Percentiles rank a stretch among this genome's conserved stretches.
These are phyloP conservation scores for Peniophora sp. DNA, from an alignment of 1,284 basidiomycete genomes.

Conservation along the genomic window DNA sequence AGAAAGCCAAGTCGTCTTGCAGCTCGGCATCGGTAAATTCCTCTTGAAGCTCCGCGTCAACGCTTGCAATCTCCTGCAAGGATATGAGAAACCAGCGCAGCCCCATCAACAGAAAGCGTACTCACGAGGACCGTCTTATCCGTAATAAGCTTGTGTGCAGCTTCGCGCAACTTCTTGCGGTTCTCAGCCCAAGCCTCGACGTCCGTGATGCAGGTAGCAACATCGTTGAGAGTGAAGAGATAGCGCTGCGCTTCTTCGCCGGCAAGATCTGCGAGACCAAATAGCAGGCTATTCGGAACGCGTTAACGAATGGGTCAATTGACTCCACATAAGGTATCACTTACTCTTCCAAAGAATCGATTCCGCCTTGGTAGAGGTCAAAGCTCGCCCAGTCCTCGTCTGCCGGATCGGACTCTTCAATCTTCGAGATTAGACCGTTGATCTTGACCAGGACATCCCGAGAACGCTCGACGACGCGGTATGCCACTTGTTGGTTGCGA, in stretches of 20 bases:
- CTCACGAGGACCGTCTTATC: background rate
- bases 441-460: conserved; percentile 6
- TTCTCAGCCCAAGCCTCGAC: background rate
- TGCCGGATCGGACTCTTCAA: background rate
- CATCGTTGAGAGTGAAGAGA: background rate
- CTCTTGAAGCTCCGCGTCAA: too few species aligned
- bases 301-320: background rate
- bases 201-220: background rate
- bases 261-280: background rate
- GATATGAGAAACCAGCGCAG: too few species aligned
- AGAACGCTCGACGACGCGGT: conserved; percentile 7
- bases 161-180: background rate
- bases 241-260: background rate
- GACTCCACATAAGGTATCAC: background rate
- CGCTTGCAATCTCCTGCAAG: too few species aligned
- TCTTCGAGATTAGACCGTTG: conserved; percentile 4
- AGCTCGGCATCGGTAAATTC: too few species aligned
- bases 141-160: background rate
- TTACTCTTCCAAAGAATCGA: background rate
- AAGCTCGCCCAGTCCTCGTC: background rate
- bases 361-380: background rate
- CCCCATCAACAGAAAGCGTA: background rate
- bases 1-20: too few species aligned
- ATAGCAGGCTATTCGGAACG: background rate
- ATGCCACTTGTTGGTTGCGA: conserved; percentile 10